These are phyloP conservation scores for Apiospora hydei DNA, from an alignment of 2,329 filamentous ascomycete species.

Conservation along the genomic window DNA sequence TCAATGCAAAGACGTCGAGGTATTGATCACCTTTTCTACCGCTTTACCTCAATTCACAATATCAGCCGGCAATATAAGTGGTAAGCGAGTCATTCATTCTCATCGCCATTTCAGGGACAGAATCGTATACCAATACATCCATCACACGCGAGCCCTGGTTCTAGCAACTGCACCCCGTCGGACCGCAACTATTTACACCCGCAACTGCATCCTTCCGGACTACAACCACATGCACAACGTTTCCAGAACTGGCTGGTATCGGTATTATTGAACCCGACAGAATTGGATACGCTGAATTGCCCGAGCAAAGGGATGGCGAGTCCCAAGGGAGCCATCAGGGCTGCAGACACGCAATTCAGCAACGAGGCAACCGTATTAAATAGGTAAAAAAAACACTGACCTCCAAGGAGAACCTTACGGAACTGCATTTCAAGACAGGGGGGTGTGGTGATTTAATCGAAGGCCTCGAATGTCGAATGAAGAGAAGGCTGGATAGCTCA, in stretches of 20 bases:
- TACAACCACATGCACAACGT: background rate
- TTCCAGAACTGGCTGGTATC: background rate
- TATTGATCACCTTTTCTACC: too few species aligned
- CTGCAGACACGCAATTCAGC: background rate
- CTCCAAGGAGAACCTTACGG: background rate
- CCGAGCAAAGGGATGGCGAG: background rate
- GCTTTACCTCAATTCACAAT: too few species aligned
- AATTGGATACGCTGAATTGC: background rate
- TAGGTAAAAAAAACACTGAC: background rate
- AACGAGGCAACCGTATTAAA: background rate
- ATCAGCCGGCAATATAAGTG: too few species aligned
- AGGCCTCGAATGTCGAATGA: background rate
- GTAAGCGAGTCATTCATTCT: too few species aligned
- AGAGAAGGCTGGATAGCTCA: too few species aligned
- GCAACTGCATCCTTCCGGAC: background rate
- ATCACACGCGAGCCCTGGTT: too few species aligned
- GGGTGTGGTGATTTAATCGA: background rate
- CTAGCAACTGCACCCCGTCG: too few species aligned
- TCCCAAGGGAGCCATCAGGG: background rate
- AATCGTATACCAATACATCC: too few species aligned
- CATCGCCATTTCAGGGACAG: too few species aligned
- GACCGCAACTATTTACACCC: too few species aligned
- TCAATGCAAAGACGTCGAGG: too few species aligned
- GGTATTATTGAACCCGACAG: background rate
- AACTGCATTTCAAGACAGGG: background rate